Conservation (phyloP, 306 rosid species). For the Acmispon strigosus region DNA sequence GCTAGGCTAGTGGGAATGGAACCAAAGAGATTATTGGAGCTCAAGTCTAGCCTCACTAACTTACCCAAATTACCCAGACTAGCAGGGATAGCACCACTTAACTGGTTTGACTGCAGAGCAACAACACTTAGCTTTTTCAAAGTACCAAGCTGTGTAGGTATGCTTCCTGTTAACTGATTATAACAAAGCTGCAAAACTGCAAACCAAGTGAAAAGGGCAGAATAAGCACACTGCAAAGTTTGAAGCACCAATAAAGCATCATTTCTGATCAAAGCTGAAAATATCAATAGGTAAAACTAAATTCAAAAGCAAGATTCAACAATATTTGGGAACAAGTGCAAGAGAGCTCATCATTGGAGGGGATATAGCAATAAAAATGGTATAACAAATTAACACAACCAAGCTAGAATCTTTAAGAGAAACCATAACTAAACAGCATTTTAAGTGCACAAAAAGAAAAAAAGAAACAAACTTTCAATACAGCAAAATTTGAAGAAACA, state of each 20-base stretch:
- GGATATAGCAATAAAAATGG: background rate
- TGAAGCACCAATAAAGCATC: background rate
- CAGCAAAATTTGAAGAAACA: too few species aligned
- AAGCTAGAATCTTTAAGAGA: too few species aligned
- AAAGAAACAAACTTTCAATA: too few species aligned
- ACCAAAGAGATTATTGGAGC: slow-evolving; percentile 65
- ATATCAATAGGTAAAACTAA: background rate
- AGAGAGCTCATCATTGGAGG: background rate
- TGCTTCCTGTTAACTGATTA: slow-evolving; percentile 61
- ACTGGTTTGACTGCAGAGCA: slow-evolving; percentile 53
- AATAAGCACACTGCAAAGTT: slow-evolving; percentile 4
- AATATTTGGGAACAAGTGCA: background rate
- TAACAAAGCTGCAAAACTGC: slow-evolving; percentile 78
- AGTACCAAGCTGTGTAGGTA: slow-evolving; percentile 56
- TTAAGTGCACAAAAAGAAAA: too few species aligned
- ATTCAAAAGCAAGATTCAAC: background rate
- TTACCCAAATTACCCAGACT: slow-evolving; percentile 51
- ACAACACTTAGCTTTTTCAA: slow-evolving; percentile 52
- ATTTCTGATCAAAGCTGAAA: background rate
- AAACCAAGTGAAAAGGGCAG: slow-evolving; percentile 21
- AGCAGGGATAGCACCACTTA: slow-evolving; percentile 72
- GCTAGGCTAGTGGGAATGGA: slow-evolving; percentile 70
- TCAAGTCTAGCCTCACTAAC: slow-evolving; percentile 61
- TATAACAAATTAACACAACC: background rate
- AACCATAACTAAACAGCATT: too few species aligned